Conservation (phyloP, 2,329 filamentous ascomycete genomes). For the Orbilia blumenaviensis region DNA sequence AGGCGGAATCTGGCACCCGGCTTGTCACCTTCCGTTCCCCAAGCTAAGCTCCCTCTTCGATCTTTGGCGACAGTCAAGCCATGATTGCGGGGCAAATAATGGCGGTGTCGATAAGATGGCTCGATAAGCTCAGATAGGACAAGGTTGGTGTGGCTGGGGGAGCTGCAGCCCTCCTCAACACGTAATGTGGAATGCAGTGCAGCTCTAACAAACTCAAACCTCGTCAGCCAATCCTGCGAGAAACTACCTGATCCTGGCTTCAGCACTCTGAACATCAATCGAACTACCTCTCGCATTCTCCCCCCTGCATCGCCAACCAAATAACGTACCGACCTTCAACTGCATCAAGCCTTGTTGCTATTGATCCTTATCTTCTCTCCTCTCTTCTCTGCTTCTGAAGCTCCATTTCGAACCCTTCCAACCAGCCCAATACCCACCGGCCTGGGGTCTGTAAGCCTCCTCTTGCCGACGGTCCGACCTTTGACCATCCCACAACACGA, state of each 20-base stretch:
- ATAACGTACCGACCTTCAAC: neutral
- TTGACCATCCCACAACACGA: neutral
- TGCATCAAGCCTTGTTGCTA: neutral
- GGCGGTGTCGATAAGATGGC: conserved; percentile 4
- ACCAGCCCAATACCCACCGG: conserved; percentile 5
- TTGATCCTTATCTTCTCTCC: neutral
- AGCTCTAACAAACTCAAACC: conserved; percentile 22
- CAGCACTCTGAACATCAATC: conserved; percentile 3
- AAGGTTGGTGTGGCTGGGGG: conserved; percentile 20
- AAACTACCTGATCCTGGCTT: conserved; percentile 8
- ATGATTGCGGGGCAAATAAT: conserved; percentile 35
- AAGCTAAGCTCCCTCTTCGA: too few relatives aligned
- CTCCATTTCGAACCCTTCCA: too few relatives aligned
- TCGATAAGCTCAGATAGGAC: neutral
- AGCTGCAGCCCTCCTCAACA: conserved; percentile 28
- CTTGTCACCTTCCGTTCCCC: conserved; percentile 14
- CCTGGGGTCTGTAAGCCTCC: conserved; percentile 29
- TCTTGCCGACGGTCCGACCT: neutral
- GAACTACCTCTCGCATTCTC: neutral
- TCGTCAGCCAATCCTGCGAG: conserved; percentile 8
- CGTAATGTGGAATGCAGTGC: conserved; percentile 31
- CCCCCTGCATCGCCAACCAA: neutral
- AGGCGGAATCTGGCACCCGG: conserved; percentile 28
- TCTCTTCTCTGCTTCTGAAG: neutral
- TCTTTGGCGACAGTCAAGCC: conserved; percentile 24